These are phyloP conservation scores for Kuraishia molischiana DNA, from an alignment of 805 yeast genomes.

Conservation along the genomic window DNA sequence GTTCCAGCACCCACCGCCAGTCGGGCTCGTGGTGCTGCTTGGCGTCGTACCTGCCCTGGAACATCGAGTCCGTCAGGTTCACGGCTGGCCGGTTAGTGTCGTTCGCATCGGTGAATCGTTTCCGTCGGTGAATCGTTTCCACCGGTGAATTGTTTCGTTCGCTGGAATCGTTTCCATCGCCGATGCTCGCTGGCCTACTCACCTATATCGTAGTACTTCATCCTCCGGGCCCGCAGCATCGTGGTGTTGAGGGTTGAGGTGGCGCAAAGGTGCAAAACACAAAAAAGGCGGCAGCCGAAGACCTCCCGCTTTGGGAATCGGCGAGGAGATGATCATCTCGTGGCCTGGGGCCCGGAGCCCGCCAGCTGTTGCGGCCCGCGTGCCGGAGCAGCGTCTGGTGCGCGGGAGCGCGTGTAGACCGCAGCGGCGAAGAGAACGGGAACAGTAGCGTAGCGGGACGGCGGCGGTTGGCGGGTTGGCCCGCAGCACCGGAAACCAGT, in stretches of 20 bases:
- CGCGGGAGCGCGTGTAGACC: too few species aligned
- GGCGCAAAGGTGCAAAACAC: too few species aligned
- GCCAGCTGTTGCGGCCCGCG: too few species aligned
- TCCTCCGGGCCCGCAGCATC: neutral
- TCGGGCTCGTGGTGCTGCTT: slow-evolving; percentile 61
- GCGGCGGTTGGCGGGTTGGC: too few species aligned
- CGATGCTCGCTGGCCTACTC: slow-evolving; percentile 4
- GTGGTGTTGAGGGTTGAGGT: too few species aligned
- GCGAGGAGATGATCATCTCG: neutral
- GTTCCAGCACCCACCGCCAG: slow-evolving; percentile 45
- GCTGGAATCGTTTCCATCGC: neutral
- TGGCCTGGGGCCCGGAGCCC: too few species aligned
- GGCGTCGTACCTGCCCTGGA: slow-evolving; percentile 69
- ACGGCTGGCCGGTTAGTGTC: slow-evolving; percentile 25
- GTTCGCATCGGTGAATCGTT: neutral
- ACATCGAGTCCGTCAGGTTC: slow-evolving; percentile 86
- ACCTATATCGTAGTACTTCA: slow-evolving; percentile 1
- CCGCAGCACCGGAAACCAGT: too few species aligned
- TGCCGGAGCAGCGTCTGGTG: too few species aligned
- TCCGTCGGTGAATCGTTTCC: neutral
- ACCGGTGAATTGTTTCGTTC: neutral
- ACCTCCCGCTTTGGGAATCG: neutral
- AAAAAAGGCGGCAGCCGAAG: too few species aligned
- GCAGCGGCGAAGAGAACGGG: too few species aligned
- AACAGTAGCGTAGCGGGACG: too few species aligned